Conservation (phyloP, 75 land plant species). For the Chamaecyparis obtusa region DNA sequence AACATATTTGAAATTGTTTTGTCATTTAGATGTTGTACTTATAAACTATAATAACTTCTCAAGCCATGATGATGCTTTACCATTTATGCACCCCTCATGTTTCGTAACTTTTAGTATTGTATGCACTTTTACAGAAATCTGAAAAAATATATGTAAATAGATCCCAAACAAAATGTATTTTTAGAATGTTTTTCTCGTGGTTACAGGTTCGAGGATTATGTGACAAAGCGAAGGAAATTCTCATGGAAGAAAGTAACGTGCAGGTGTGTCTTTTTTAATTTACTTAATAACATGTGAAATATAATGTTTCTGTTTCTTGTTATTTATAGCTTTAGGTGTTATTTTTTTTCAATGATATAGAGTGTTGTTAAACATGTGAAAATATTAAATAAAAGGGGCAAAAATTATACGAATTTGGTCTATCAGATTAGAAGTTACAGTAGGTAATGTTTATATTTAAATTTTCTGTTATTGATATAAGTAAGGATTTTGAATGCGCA, state of each 20-base stretch:
- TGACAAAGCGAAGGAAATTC: conserved; percentile 87
- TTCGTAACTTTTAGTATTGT: background rate
- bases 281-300: background rate
- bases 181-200: background rate
- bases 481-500: background rate
- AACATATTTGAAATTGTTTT: background rate
- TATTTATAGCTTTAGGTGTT: background rate
- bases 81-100: background rate
- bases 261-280: conserved; percentile 43
- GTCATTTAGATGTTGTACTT: background rate
- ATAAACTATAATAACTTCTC: background rate
- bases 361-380: background rate
- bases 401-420: no score
- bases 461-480: background rate
- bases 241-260: conserved; percentile 93
- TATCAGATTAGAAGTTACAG: no score
- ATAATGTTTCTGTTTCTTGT: background rate
- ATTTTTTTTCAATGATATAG: background rate
- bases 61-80: background rate
- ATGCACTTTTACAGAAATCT: background rate
- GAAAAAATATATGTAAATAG: background rate
- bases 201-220: conserved; percentile 72
- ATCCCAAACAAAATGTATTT: background rate
- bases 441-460: background rate
- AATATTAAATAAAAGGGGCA: no score